phyloP scores from a whole-genome alignment of 2,329 filamentous ascomycete species.

The Monilinia fructigena region DNA sequence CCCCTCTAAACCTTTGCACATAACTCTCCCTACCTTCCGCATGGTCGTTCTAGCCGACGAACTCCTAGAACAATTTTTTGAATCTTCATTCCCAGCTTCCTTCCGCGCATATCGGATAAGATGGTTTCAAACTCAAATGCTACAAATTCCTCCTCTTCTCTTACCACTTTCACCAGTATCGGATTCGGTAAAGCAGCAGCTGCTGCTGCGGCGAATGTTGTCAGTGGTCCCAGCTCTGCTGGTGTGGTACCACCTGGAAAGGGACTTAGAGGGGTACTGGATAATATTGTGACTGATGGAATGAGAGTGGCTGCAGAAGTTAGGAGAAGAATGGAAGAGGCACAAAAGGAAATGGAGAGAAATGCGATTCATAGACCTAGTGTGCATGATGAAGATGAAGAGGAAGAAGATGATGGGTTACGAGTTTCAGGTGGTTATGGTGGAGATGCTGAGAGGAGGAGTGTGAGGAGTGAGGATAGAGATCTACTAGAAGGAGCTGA shows the following conservation, averaged over 20 bases:
- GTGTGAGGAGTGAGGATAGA: constrained; percentile 64
- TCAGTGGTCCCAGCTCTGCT: constrained; percentile 35
- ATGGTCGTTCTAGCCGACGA: constrained; percentile 98
- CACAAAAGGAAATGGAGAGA: constrained; percentile 85
- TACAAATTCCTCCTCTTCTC: constrained; percentile 59
- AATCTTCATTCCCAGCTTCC: constrained; percentile 88
- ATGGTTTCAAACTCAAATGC: constrained; percentile 41
- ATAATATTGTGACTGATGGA: constrained; percentile 96
- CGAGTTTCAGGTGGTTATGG: constrained; percentile 50
- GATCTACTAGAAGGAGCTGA: constrained; percentile 74
- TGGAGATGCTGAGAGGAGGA: constrained; percentile 60
- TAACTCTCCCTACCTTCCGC: constrained; percentile 94
- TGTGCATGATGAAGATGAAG: constrained; percentile 69
- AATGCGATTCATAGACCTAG: constrained; percentile 67
- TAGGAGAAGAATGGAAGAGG: constrained; percentile 88
- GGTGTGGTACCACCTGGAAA: constrained; percentile 51
- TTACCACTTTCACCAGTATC: constrained; percentile 82
- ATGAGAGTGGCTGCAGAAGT: constrained; percentile 96
- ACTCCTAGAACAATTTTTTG: constrained; percentile 93
- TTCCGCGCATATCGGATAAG: constrained; percentile 83
- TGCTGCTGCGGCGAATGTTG: constrained; percentile 43
- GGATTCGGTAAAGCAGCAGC: constrained; percentile 52
- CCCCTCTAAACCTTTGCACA: constrained; percentile 88
- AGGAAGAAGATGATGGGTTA: constrained; percentile 57
- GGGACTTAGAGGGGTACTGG: constrained; percentile 85